Conservation (phyloP, 768 basidiomycete genomes). For the Mycena haematopus region DNA sequence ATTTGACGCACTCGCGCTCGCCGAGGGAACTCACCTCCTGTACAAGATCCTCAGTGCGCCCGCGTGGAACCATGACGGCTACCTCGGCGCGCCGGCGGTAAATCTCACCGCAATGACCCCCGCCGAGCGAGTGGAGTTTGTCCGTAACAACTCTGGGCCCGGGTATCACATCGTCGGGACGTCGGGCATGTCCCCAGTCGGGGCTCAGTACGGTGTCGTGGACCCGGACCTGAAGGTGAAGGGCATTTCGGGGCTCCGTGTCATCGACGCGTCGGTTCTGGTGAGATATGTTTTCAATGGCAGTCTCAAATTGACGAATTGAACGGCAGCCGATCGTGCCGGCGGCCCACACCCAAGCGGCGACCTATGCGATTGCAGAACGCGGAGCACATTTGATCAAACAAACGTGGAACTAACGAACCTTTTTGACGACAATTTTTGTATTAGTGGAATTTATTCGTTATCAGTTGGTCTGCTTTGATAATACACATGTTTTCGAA, state of each 20-base stretch:
- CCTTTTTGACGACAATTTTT: neutral
- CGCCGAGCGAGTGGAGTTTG: neutral
- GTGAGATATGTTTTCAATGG: neutral
- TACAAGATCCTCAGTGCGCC: constrained; percentile 12
- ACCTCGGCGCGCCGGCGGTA: constrained; percentile 7
- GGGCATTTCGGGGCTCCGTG: constrained; percentile 4
- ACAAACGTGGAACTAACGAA: neutral
- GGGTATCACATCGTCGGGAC: constrained; percentile 10
- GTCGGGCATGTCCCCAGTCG: constrained; percentile 1
- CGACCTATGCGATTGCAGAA: constrained; percentile 8
- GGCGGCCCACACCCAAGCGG: constrained; percentile 4
- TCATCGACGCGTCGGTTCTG: constrained; percentile 13
- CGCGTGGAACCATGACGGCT: constrained; percentile 5
- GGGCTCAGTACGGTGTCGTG: constrained; percentile 4
- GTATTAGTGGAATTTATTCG: constrained; percentile 2
- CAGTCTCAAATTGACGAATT: neutral
- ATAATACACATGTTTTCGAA: too few species aligned
- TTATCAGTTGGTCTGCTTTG: too few species aligned
- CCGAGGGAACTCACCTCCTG: constrained; percentile 5
- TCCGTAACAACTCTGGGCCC: constrained; percentile 2
- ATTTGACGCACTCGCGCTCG: constrained; percentile 5
- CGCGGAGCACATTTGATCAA: constrained; percentile 7
- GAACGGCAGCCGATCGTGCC: constrained; percentile 6
- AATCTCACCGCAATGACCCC: constrained; percentile 4
- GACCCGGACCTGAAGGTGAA: constrained; percentile 5